phyloP scores from a whole-genome alignment of 2,329 filamentous ascomycete species.

The Teratosphaeria destructans region DNA sequence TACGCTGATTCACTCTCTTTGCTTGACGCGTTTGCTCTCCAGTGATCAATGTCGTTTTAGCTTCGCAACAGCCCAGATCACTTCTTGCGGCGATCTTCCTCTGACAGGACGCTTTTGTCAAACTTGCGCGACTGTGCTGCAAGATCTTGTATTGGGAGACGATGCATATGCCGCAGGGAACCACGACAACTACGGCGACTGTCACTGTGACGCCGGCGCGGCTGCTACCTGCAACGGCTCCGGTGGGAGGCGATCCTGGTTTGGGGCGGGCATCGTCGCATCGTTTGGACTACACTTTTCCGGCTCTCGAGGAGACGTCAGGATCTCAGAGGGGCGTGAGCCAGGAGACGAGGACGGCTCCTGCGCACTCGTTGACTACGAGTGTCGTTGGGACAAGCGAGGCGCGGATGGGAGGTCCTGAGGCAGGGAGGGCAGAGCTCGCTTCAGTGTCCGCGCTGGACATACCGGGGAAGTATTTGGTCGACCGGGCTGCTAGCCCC shows the following conservation, averaged over 20 bases:
- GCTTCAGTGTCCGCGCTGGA: background rate
- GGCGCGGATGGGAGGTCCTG: background rate
- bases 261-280: background rate
- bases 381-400: background rate
- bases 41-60: background rate
- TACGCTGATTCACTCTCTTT: background rate
- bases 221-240: background rate
- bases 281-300: background rate
- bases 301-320: background rate
- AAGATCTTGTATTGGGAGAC: background rate
- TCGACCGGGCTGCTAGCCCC: background rate
- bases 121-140: background rate
- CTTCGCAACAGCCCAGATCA: background rate
- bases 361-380: background rate
- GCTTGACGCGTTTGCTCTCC: background rate
- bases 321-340: background rate
- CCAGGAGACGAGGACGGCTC: background rate
- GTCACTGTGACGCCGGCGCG: background rate
- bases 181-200: background rate
- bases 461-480: background rate
- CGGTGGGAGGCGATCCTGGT: background rate
- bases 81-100: background rate
- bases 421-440: background rate
- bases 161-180: background rate
- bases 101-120: background rate